A percentile compares a stretch with the other conserved stretches of the same genome.
Conservation (phyloP, 78 protist genomes). For the Mastigamoeba balamuthi region DNA sequence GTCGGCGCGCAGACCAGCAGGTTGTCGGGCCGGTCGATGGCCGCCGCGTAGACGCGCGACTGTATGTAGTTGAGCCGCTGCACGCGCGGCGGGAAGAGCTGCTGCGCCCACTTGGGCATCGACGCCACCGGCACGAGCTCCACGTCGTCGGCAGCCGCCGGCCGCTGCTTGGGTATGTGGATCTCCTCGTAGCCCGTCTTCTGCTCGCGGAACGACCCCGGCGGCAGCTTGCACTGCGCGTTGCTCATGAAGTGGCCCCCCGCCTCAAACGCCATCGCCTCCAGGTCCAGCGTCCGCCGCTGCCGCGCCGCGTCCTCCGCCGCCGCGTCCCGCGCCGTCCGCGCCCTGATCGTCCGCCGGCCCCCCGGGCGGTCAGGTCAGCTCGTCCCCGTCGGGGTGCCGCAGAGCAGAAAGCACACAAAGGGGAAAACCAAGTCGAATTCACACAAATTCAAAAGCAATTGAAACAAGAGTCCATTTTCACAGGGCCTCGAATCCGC, state of each 20-base stretch:
- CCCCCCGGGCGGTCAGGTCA: too few relatives aligned
- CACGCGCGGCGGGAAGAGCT: constrained; percentile 46
- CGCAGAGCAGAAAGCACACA: too few relatives aligned
- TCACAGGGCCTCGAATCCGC: too few relatives aligned
- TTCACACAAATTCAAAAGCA: too few relatives aligned
- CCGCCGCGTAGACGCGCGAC: constrained; percentile 54
- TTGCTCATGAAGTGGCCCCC: constrained; percentile 85
- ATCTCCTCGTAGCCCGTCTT: constrained; percentile 81
- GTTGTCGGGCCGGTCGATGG: constrained; percentile 68
- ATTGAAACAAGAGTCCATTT: too few relatives aligned
- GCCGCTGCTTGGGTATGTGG: constrained; percentile 63
- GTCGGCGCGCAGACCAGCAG: constrained; percentile 99
- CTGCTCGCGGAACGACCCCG: constrained; percentile 40
- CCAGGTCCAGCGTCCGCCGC: constrained; percentile 57
- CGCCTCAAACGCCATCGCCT: constrained; percentile 55
- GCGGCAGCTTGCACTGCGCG: constrained; percentile 53
- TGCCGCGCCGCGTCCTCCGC: neutral
- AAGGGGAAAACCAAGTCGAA: too few relatives aligned
- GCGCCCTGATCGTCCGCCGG: neutral
- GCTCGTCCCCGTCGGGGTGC: too few relatives aligned
- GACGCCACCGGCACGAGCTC: constrained; percentile 6
- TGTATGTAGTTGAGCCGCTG: constrained; percentile 69
- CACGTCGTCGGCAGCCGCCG: constrained; percentile 16
- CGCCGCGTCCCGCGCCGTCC: neutral
- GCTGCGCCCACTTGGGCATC: constrained; percentile 81